Evolutionary conservation across 345 rosid species (phyloP).

Genomic region (Limnanthes douglasii): DNA sequence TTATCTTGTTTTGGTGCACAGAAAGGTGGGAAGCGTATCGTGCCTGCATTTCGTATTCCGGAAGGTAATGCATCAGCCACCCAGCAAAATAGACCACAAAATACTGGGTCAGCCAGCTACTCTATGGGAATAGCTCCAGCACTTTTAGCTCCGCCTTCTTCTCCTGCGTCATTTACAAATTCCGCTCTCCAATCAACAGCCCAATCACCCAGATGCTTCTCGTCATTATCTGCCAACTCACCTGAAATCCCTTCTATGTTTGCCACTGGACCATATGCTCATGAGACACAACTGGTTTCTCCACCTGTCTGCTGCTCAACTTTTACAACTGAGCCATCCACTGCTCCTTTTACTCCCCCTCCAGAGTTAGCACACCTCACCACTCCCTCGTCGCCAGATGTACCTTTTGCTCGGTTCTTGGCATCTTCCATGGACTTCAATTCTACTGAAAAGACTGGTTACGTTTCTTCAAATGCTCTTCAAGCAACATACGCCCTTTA

Average conservation of each 20-base stretch:
- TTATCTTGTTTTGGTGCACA: constrained; percentile 71
- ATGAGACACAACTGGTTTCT: constrained; percentile 86
- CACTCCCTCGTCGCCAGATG: constrained; percentile 96
- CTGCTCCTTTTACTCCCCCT: constrained; percentile 97
- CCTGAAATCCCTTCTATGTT: constrained; percentile 94
- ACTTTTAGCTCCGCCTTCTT: constrained; percentile 93
- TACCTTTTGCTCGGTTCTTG: constrained; percentile 88
- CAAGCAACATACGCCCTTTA: constrained; percentile 62
- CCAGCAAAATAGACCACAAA: constrained; percentile 64
- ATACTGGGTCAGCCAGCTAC: no score
- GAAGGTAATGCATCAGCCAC: constrained; percentile 52
- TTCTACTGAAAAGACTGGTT: constrained; percentile 35
- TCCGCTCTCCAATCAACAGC: constrained; percentile 90
- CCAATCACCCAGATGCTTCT: constrained; percentile 77
- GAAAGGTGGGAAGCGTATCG: constrained; percentile 86
- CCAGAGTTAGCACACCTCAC: constrained; percentile 93
- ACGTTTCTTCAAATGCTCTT: constrained; percentile 47
- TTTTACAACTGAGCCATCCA: constrained; percentile 91
- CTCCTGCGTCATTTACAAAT: constrained; percentile 88
- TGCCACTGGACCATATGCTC: constrained; percentile 96
- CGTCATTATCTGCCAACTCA: constrained; percentile 64
- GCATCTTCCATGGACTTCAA: constrained; percentile 51
- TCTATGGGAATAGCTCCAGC: constrained; percentile 52
- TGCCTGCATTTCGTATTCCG: constrained; percentile 74
- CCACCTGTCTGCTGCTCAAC: constrained; percentile 97